Evolutionary conservation across 345 rosid genomes (phyloP).

Genomic region (Boechera retrofracta): DNA sequence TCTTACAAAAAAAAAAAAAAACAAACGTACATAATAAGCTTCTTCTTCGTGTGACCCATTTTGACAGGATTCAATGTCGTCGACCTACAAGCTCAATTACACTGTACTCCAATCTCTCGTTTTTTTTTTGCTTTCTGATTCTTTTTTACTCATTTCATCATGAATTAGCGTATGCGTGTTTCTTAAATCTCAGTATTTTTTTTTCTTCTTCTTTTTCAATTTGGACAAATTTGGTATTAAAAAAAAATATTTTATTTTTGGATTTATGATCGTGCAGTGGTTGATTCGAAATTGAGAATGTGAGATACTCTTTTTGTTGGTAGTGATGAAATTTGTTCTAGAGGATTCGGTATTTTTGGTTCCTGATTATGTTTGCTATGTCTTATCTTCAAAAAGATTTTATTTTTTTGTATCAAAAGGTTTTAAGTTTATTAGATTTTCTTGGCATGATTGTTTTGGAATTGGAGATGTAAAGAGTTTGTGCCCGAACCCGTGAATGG

Average conservation of each 20-base stretch:
- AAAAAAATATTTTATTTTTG: background rate
- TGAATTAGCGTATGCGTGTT: constrained; percentile 14
- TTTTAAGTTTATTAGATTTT: background rate
- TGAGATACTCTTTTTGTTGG: background rate
- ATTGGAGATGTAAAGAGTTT: constrained; percentile 59
- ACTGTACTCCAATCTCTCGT: constrained; percentile 48
- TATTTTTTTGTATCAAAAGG: background rate
- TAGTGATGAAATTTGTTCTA: constrained; percentile 1
- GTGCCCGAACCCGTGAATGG: constrained; percentile 58
- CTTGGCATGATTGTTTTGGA: constrained; percentile 53
- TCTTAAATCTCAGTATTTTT: constrained; percentile 2
- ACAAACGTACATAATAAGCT: background rate
- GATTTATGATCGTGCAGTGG: background rate
- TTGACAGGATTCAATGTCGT: constrained; percentile 54
- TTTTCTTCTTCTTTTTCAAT: constrained; percentile 2
- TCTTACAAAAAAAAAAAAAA: no score
- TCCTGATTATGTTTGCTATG: background rate
- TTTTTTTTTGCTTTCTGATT: background rate
- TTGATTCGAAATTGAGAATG: constrained; percentile 13
- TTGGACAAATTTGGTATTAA: background rate
- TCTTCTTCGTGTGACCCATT: constrained; percentile 33
- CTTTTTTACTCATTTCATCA: constrained; percentile 9
- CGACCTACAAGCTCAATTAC: constrained; percentile 57
- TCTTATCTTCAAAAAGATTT: background rate
- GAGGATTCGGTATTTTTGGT: background rate